phyloP scores from a whole-genome alignment of 2,329 filamentous ascomycete genomes.

The Seiridium unicorne region DNA sequence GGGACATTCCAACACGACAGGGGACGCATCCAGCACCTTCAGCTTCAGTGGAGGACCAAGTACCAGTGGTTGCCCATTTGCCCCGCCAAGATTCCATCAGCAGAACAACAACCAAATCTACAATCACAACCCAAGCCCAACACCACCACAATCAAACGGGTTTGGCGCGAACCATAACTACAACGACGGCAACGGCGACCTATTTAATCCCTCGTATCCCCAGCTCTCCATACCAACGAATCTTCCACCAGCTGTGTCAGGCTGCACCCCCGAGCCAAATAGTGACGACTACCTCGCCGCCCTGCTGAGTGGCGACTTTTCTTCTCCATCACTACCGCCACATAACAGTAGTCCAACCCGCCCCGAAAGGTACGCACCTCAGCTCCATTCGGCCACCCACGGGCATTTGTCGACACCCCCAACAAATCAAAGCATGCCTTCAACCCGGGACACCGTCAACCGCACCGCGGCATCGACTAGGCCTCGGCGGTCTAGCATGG shows the following conservation, averaged over 20 bases:
- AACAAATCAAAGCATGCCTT: neutral
- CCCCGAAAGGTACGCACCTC: constrained; percentile 9
- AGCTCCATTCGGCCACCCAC: neutral
- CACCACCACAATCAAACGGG: neutral
- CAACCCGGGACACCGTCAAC: neutral
- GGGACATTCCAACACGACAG: neutral
- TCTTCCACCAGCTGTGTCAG: neutral
- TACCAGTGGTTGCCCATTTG: neutral
- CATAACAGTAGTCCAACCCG: constrained; percentile 19
- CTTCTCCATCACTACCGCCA: constrained; percentile 28
- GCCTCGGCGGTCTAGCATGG: neutral
- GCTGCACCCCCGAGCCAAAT: constrained; percentile 4
- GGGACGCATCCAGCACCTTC: neutral
- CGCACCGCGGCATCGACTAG: neutral
- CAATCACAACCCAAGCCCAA: neutral
- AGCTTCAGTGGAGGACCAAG: neutral
- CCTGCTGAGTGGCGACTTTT: constrained; percentile 22
- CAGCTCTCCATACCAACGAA: neutral
- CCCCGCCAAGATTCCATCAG: neutral
- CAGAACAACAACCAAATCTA: neutral
- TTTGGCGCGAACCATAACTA: too few relatives aligned
- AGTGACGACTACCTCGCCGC: constrained; percentile 19
- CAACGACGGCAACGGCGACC: too few relatives aligned
- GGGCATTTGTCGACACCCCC: neutral
- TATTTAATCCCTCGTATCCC: too few relatives aligned